Evolutionary conservation across 202 grass and related monocot species (phyloP), one percentile per base, ranked within the genome.

Genomic region (Bolboschoenoplectus hybrid): DNA sequence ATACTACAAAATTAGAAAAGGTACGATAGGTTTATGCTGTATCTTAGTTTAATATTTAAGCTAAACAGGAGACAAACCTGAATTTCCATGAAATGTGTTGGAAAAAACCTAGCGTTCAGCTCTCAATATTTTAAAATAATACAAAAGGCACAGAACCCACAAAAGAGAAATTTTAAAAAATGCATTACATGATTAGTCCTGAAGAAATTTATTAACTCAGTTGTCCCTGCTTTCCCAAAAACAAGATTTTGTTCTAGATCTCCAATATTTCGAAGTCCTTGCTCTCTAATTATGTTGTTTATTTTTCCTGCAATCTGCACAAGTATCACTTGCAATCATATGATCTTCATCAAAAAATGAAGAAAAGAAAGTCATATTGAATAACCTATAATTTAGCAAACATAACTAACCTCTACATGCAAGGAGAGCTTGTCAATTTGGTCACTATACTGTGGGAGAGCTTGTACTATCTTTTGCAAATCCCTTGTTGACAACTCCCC

Each of bases 241-340:
- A 95, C 96, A 83, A 98, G 91, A 95, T 98, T 92, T 91, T 98
- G 96, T 63, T 98, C 96, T 84, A 98, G 80, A 44, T 95, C 90
- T 84, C 96, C 96, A 86, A 98, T 88, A 91, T 95, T 91, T 80
- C 90, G 86, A 88, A 98, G 96, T 45, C 69, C 84, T 89, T 95
- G 91, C 36, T 98, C 93, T 92, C 89, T 91, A 89, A 98, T 95
- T 84, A 95, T 89, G 68, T 40, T 85, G 90, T 95, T 92, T 39
- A 98, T 88, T 64, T 98, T 98, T 78, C 89, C 90, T 85, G 96
- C 96, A 94, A 98, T 91, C 96, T 98, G 91, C 68, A 89, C 20
- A 91, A 80, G 85, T 80, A 77, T 64, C 85, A 91, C 81, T 84
- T 86, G 85, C 8, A 40, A 80, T 80, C 74, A 80, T 58, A 80